These are phyloP conservation scores for Inga leiocalycina DNA, from an alignment of 306 rosid species.

Conservation along the genomic window DNA sequence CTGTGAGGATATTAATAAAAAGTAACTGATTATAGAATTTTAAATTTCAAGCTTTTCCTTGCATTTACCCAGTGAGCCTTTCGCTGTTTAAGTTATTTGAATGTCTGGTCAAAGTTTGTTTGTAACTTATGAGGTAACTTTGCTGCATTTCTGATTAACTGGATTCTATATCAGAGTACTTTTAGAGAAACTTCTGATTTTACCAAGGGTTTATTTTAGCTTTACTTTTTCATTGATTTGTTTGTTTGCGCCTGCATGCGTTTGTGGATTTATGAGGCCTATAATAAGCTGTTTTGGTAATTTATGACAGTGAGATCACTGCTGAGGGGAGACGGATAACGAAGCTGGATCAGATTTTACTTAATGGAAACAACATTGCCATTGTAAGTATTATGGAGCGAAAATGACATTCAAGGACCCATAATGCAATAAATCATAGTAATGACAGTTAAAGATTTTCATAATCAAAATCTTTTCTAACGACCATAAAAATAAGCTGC, in stretches of 20 bases:
- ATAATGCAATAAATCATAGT: background rate
- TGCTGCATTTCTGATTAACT: background rate
- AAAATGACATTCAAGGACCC: background rate
- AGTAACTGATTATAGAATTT: background rate
- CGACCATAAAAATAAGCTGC: too few relatives aligned
- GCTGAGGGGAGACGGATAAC: conserved; percentile 97
- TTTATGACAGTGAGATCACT: conserved; percentile 76
- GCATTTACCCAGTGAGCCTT: background rate
- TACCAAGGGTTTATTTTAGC: background rate
- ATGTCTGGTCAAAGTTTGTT: background rate
- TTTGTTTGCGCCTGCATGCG: background rate
- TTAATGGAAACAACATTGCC: conserved; percentile 98
- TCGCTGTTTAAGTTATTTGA: conserved; percentile 16
- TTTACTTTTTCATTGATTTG: conserved; percentile 4
- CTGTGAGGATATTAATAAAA: background rate
- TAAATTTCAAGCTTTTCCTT: conserved; percentile 22
- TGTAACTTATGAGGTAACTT: background rate
- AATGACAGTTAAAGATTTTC: background rate
- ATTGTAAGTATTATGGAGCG: conserved; percentile 66
- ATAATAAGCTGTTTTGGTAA: conserved; percentile 28
- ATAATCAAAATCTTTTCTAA: background rate
- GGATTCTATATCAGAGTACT: conserved; percentile 1
- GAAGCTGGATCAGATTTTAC: conserved; percentile 95
- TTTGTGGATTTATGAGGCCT: background rate
- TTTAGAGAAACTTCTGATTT: conserved; percentile 2